Evolutionary conservation across 257 asterid genomes (phyloP).

Genomic region (Nicotiana benthamiana): DNA sequence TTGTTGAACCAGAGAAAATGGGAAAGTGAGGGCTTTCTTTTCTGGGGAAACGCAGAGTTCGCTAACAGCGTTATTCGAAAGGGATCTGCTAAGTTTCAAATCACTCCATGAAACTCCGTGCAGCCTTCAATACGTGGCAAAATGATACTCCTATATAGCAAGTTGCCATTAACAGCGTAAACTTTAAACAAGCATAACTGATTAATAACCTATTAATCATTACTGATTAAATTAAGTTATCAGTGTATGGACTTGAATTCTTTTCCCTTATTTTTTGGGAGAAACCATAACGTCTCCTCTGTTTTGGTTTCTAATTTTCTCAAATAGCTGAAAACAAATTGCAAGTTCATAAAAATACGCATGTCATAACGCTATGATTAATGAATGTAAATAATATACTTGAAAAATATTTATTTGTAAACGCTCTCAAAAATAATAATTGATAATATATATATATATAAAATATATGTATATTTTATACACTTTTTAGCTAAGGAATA

Average conservation of each 20-base stretch:
- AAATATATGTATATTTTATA: no score
- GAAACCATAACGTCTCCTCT: background rate
- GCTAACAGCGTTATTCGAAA: background rate
- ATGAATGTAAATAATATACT: no score
- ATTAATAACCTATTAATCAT: no score
- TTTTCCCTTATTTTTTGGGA: background rate
- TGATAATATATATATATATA: no score
- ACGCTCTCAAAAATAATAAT: no score
- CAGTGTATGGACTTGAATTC: no score
- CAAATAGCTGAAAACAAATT: background rate
- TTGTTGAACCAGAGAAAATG: conserved; percentile 5
- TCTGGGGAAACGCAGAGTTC: background rate
- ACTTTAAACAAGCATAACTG: no score
- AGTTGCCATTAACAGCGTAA: background rate
- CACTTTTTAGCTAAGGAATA: no score
- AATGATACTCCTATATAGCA: background rate
- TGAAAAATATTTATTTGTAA: no score
- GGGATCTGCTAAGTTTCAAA: background rate
- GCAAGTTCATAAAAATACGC: background rate
- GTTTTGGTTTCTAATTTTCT: background rate
- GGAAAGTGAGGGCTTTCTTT: background rate
- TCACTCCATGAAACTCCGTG: background rate
- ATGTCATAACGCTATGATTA: no score
- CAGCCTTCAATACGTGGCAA: background rate
- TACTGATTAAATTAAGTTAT: no score